These are phyloP conservation scores for Syzygium malaccense DNA, from an alignment of 441 rosid genomes.

Conservation along the genomic window DNA sequence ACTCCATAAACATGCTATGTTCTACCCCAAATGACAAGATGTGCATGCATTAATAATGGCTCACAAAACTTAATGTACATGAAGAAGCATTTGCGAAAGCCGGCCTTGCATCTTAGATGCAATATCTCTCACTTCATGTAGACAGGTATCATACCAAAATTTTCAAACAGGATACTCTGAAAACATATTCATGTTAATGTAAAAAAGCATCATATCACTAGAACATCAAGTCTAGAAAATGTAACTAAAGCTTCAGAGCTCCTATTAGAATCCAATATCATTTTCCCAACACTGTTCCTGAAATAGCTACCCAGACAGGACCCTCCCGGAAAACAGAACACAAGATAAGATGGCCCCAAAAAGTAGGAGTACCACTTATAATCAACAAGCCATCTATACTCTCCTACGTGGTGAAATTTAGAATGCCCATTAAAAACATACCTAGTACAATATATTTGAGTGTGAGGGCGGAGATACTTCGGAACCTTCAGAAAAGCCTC, in stretches of 20 bases:
- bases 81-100: neutral
- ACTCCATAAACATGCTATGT: neutral
- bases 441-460: constrained; percentile 96
- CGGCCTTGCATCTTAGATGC: neutral
- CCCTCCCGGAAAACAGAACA: neutral
- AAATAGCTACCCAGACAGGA: neutral
- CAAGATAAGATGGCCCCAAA: neutral
- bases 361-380: neutral
- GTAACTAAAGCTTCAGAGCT: neutral
- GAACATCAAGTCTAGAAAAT: neutral
- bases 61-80: neutral
- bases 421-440: constrained; percentile 11
- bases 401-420: neutral
- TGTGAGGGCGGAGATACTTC: constrained; percentile 82
- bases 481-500: constrained; percentile 98
- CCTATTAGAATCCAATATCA: neutral
- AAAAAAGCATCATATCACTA: neutral
- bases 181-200: neutral
- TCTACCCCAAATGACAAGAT: neutral
- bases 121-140: neutral
- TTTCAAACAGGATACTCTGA: neutral
- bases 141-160: neutral
- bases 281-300: neutral
- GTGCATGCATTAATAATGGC: neutral
- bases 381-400: neutral